Percentiles rank a stretch among this genome's conserved stretches.
phyloP scores from a whole-genome alignment of 257 asterid species.

The Craterostigma plantagineum region DNA sequence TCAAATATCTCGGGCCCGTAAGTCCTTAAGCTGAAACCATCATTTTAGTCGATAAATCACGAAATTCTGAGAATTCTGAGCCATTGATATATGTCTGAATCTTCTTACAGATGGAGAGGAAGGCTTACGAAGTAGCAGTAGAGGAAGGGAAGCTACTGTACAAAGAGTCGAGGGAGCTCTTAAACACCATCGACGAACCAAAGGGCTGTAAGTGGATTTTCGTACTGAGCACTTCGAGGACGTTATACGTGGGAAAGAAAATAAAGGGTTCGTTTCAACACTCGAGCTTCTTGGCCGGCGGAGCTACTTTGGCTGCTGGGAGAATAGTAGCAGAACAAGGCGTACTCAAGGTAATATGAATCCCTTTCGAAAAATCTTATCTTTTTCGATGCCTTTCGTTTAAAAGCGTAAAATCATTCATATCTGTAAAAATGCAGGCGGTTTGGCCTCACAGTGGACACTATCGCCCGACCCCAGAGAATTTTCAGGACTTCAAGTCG shows the following conservation, averaged over 20 bases:
- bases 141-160: slow-evolving; percentile 56
- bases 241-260: slow-evolving; percentile 71
- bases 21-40: slow-evolving; percentile 9
- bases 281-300: slow-evolving; percentile 92
- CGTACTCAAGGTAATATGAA: slow-evolving; percentile 41
- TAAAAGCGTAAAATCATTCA: not conserved
- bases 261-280: slow-evolving; percentile 79
- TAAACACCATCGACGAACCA: slow-evolving; percentile 46
- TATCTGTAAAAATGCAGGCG: slow-evolving; percentile 31
- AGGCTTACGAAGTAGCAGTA: slow-evolving; percentile 55
- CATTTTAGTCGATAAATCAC: not conserved
- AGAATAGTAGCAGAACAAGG: slow-evolving; percentile 72
- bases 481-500: slow-evolving; percentile 52
- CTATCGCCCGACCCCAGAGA: slow-evolving; percentile 76
- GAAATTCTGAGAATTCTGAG: no score
- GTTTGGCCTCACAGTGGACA: slow-evolving; percentile 99
- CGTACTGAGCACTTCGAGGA: slow-evolving; percentile 72
- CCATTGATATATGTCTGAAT: not conserved
- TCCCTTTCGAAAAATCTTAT: no score
- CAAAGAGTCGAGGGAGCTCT: slow-evolving; percentile 38
- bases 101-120: slow-evolving; percentile 56
- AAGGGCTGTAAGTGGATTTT: slow-evolving; percentile 81
- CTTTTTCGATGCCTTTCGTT: no score
- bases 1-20: slow-evolving; percentile 93
- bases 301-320: slow-evolving; percentile 91